Evolutionary conservation across 1,284 basidiomycete genomes (phyloP), one percentile per base, ranked within the genome.

Genomic region (Mycena citricolor): DNA sequence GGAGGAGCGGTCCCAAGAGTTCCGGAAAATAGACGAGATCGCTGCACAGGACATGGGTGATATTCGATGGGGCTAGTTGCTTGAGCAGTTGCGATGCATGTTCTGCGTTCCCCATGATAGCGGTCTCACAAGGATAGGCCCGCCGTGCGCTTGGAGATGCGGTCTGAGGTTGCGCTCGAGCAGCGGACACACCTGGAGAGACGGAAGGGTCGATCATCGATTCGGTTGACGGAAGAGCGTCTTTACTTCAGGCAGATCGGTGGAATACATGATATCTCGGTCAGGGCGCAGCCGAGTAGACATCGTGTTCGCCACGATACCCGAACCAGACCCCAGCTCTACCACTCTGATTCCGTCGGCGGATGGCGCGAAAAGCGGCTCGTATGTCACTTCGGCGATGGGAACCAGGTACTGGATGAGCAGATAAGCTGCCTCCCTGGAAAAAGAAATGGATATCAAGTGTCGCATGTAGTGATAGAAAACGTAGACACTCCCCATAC

Each of bases 21-120:
- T 83, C 77, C 0, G 84, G 81, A 58, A 89, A 90, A 61, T 90
- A 90, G 5, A 90, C 85, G 41, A 90, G 71, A 61, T 89, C 86
- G 56, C 86, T 88, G 59, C 85, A 88, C 19, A 88, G 59, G 36
- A 89, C 71, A 54, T 86, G 81, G 0, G 79, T 83, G 41, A 83
- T 54, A 24, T 37, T 34, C 13, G 39, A 32, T 17, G 32, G n/a
- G 7, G 46, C 32, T 20, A 82, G 62, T 36, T 76, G 71, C 2
- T 57, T 52, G 3, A 63, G 55, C 22, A 85, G 65, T 13, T 49
- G 24, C 11, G 35, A 14, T 4, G 63, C 73, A 51, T 84, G 71
- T 13, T 63, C 54, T 0, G 52, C 33, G 46, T 73, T 69, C 86
- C 86, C 86, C 87, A 90, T 10, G 78, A 57, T n/a, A 90, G 67